Base-by-base conservation (phyloP, 2,329 filamentous ascomycete genomes). In the Neofusicoccum umdonicola region DNA sequence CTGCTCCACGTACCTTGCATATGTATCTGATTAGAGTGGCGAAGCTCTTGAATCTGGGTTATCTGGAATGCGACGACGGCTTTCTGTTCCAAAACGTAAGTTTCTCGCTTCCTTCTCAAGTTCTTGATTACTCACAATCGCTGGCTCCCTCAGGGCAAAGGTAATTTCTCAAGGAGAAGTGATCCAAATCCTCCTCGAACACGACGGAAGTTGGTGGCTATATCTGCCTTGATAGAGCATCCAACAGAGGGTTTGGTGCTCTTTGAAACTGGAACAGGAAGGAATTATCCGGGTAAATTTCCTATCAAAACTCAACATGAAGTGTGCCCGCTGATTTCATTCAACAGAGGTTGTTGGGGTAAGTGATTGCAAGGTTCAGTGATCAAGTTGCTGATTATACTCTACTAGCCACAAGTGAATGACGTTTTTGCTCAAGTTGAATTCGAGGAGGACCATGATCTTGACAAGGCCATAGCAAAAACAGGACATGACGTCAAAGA, bases 401-500 rank as follows among this genome's bases (percentile, higher is more conserved):
- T 61, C 60, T 69, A 47, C 68, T 68, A 70, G 15, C 51, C 70
- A 8, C 74, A 72, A n/a, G 58, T 74, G n/a, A 73, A 74, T 65
- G 74, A 76, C 65, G 66, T 75, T 47, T 76, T 76, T 66, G 68
- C 71, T 8, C 72, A 72, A 31, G 66, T 72, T 13, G 73, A 75
- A 27, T 71, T 70, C 56, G 62, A 67, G 15, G 31, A 63, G 3
- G 64, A 66, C 12, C 70, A 71, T 64, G 64, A 72, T 12, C 69
- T 73, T 0, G 68, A 66, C n/a, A 68, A 63, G 19, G 70, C 72
- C 56, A 74, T 74, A 31, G 65, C 69, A 9, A 68, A 69, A 45
- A 74, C 74, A 15, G 74, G 75, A 6, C 68, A 77, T 63, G 65
- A 70, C 22, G 76, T 78, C 60, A 73, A 72, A 39, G 75, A 78